Evolutionary conservation across 2,329 filamentous ascomycete genomes (phyloP).

Genomic region (Phoma herbarum): DNA sequence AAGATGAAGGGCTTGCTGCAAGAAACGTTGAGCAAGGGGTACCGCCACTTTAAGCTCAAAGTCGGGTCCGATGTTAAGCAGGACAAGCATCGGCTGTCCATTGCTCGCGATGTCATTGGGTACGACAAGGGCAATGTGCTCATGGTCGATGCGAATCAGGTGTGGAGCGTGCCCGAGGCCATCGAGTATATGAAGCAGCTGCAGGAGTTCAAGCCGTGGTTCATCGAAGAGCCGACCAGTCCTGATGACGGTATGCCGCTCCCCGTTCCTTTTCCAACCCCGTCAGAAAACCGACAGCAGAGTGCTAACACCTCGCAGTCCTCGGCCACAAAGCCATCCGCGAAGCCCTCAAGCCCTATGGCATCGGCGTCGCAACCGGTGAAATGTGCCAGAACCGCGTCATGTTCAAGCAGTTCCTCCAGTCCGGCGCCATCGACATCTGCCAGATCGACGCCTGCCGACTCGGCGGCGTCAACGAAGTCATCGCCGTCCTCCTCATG

Average conservation of each 20-base stretch:
- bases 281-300: not conserved
- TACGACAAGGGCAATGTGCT: constrained; percentile 84
- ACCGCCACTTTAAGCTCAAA: constrained; percentile 90
- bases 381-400: constrained; percentile 97
- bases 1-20: constrained; percentile 80
- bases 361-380: constrained; percentile 86
- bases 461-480: constrained; percentile 89
- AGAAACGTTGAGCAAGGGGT: constrained; percentile 79
- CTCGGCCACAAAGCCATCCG: constrained; percentile 87
- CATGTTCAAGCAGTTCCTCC: constrained; percentile 90
- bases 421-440: constrained; percentile 81
- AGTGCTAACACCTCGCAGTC: constrained; percentile 55
- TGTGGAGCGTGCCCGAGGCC: constrained; percentile 90
- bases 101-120: constrained; percentile 81
- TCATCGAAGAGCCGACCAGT: constrained; percentile 92
- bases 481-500: constrained; percentile 87
- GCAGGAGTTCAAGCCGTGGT: constrained; percentile 86
- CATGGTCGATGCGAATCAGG: constrained; percentile 94
- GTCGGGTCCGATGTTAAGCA: constrained; percentile 77
- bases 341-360: constrained; percentile 76
- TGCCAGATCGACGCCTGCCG: constrained; percentile 92
- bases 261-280: not conserved
- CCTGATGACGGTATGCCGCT: constrained; percentile 71
- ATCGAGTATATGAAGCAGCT: constrained; percentile 87
- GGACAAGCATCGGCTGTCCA: constrained; percentile 73